phyloP scores from a whole-genome alignment of 139 green algal genomes.

The Tetradesmus obliquus region DNA sequence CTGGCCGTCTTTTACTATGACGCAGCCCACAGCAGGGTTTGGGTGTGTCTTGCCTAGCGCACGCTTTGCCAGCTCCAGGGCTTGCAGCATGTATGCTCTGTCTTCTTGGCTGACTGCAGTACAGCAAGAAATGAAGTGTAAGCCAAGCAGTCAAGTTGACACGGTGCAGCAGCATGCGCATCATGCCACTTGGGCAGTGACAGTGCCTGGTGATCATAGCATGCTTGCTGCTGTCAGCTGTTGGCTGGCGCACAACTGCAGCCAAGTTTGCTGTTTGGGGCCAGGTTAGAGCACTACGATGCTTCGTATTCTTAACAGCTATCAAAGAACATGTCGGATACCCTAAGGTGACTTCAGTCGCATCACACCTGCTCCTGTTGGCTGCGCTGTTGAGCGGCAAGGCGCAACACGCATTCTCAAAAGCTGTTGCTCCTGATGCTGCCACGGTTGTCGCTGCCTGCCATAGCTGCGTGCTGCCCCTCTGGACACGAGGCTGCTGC shows the following conservation, averaged over 20 bases:
- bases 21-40: conserved; percentile 97
- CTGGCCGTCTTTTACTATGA: conserved; percentile 86
- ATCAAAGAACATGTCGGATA: too few species aligned
- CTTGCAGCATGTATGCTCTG: conserved; percentile 80
- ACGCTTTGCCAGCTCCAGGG: conserved; percentile 83
- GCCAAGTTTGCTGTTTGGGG: background rate
- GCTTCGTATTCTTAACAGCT: too few species aligned
- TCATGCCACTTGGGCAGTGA: background rate
- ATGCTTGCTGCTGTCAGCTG: background rate
- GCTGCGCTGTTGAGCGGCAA: background rate
- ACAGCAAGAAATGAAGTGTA: background rate
- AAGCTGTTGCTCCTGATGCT: background rate
- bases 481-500: background rate
- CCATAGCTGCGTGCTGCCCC: background rate
- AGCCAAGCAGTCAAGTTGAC: background rate
- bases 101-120: conserved; percentile 58
- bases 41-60: conserved; percentile 88
- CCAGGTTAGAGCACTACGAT: too few species aligned
- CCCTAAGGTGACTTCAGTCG: too few species aligned
- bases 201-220: background rate
- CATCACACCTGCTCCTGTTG: background rate
- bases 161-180: background rate
- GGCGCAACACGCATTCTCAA: too few species aligned
- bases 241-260: background rate
- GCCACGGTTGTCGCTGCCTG: background rate